Evolutionary conservation across 768 basidiomycete species (phyloP).

Genomic region (Leccinum incarnatum): DNA sequence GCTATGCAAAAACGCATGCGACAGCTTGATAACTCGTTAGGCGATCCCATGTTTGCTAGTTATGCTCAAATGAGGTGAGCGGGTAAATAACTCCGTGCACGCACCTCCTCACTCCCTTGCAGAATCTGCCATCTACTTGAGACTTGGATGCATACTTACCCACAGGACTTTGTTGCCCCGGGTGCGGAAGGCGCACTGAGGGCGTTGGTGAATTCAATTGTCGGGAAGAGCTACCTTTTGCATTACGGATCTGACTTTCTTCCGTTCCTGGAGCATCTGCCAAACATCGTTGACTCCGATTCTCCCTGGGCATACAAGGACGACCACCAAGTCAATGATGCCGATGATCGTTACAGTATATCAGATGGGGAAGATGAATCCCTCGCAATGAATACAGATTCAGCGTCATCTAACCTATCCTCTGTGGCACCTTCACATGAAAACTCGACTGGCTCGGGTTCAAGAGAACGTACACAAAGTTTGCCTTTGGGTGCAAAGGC

Average conservation of each 20-base stretch:
- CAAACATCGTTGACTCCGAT: conserved; percentile 65
- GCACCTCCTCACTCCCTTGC: conserved; percentile 1
- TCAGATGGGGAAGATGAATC: conserved; percentile 53
- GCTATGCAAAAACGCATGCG: conserved; percentile 88
- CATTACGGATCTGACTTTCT: conserved; percentile 85
- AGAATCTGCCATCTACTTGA: conserved; percentile 82
- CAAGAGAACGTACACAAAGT: conserved; percentile 67
- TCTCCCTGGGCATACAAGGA: conserved; percentile 71
- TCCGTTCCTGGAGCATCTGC: conserved; percentile 71
- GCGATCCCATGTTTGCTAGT: conserved; percentile 83
- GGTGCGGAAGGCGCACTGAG: conserved; percentile 70
- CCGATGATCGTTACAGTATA: conserved; percentile 56
- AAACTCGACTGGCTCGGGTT: conserved; percentile 24
- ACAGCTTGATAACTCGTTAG: conserved; percentile 64
- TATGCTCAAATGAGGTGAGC: conserved; percentile 83
- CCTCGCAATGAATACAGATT: conserved; percentile 31
- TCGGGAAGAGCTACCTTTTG: conserved; percentile 75
- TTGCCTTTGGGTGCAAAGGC: conserved; percentile 53
- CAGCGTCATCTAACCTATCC: conserved; percentile 26
- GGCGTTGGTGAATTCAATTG: conserved; percentile 75
- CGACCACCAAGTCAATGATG: conserved; percentile 55
- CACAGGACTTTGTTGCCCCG: conserved; percentile 76
- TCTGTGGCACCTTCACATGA: conserved; percentile 21
- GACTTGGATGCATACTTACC: conserved; percentile 73
- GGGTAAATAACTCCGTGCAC: neutral